phyloP scores from a whole-genome alignment of 371 early-diverging fungal species.

The Mortierella sp. region DNA sequence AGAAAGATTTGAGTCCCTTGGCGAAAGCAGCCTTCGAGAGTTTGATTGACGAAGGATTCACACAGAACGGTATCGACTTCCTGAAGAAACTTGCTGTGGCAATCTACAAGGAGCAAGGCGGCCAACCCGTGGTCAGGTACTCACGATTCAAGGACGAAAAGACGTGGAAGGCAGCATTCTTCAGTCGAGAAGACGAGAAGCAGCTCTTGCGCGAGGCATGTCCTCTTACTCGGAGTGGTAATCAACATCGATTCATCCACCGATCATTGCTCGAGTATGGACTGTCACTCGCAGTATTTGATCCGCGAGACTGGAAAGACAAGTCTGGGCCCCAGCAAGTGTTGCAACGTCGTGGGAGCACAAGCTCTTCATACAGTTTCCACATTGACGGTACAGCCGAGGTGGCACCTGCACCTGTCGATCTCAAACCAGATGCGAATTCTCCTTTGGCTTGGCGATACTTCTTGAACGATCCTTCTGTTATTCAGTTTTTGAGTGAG shows the following conservation, averaged over 20 bases:
- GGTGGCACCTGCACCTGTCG: neutral
- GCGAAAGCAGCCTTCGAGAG: neutral
- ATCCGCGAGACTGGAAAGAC: neutral
- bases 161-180: neutral
- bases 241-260: constrained; percentile 13
- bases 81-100: neutral
- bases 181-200: neutral
- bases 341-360: neutral
- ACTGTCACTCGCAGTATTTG: constrained; percentile 5
- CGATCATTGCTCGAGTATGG: constrained; percentile 6
- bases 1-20: neutral
- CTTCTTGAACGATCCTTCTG: constrained; percentile 8
- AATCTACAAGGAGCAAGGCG: neutral
- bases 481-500: constrained; percentile 10
- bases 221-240: constrained; percentile 7
- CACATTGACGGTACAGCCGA: neutral
- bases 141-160: neutral
- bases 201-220: constrained; percentile 1
- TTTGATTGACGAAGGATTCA: neutral
- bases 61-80: neutral
- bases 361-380: neutral
- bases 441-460: constrained; percentile 8
- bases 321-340: neutral
- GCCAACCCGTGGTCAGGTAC: constrained; percentile 2
- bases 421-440: neutral